Percentiles rank a stretch among this genome's conserved stretches.
phyloP scores from a whole-genome alignment of 768 basidiomycete species.

The Mycena capillaripes region DNA sequence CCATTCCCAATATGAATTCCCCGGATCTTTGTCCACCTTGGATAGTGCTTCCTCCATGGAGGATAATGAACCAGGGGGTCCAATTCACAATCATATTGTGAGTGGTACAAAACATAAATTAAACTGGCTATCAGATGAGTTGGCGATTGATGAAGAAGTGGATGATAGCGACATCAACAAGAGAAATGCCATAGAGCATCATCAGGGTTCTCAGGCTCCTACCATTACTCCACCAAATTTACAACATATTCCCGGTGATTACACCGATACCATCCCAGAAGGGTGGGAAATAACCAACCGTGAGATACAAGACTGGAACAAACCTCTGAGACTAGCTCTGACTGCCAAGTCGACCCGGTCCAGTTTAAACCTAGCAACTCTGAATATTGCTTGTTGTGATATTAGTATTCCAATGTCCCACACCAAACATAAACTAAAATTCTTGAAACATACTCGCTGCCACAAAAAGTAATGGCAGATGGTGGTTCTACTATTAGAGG shows the following conservation, averaged over 20 bases:
- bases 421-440: not conserved
- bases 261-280: no score
- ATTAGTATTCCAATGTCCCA: not conserved
- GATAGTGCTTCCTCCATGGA: not conserved
- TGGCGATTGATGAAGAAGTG: not conserved
- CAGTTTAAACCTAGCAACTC: not conserved
- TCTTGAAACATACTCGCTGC: conserved; percentile 2
- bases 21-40: not conserved
- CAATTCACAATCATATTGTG: not conserved
- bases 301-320: not conserved
- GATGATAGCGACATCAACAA: not conserved
- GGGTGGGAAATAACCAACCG: not conserved
- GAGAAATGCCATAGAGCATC: not conserved
- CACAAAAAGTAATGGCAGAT: no score
- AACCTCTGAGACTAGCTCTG: not conserved
- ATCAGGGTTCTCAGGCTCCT: no score
- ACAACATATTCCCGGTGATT: not conserved
- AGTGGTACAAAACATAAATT: conserved; percentile 10
- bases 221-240: no score
- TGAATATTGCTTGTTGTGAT: not conserved
- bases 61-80: not conserved
- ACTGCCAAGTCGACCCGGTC: not conserved
- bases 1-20: conserved; percentile 4
- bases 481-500: no score
- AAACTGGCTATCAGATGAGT: not conserved